Evolutionary conservation across 345 rosid genomes (phyloP).

Genomic region (Rubroshorea leprosula): DNA sequence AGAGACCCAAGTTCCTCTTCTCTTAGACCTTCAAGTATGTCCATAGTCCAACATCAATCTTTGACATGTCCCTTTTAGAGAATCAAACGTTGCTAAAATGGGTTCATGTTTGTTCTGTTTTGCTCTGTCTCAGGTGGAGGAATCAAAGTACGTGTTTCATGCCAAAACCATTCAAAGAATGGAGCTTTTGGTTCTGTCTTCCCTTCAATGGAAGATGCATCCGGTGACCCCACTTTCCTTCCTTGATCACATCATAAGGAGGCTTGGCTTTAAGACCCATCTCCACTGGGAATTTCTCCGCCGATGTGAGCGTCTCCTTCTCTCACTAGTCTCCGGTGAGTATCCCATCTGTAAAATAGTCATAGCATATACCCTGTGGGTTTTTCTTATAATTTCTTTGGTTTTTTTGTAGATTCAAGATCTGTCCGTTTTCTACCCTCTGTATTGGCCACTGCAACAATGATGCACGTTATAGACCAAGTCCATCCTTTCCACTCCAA

Average conservation of each 20-base stretch:
- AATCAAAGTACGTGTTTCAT: not conserved
- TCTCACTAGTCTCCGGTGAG: conserved; percentile 60
- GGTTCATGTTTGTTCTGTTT: no score
- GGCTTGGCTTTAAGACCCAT: conserved; percentile 3
- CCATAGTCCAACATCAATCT: not conserved
- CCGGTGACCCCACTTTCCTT: not conserved
- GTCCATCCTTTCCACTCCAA: conserved; percentile 44
- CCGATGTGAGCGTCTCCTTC: conserved; percentile 32
- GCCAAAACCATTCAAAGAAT: not conserved
- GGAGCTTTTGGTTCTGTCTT: conserved; percentile 3
- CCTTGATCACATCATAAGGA: conserved; percentile 50
- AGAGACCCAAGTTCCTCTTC: conserved; percentile 46
- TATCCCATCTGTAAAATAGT: not conserved
- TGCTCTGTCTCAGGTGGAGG: conserved; percentile 38
- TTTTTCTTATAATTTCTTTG: conserved; percentile 8
- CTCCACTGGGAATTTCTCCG: conserved; percentile 3
- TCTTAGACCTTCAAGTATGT: not conserved
- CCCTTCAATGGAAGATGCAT: conserved; percentile 4
- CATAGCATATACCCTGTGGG: conserved; percentile 7
- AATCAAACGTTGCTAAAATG: no score
- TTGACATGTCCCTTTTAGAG: not conserved
- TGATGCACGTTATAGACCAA: conserved; percentile 63
- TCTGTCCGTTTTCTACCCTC: conserved; percentile 64
- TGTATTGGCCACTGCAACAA: conserved; percentile 75
- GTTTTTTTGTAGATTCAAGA: conserved; percentile 54